Evolutionary conservation across 2,329 filamentous ascomycete genomes (phyloP).

Genomic region (Hansfordia pulvinata): DNA sequence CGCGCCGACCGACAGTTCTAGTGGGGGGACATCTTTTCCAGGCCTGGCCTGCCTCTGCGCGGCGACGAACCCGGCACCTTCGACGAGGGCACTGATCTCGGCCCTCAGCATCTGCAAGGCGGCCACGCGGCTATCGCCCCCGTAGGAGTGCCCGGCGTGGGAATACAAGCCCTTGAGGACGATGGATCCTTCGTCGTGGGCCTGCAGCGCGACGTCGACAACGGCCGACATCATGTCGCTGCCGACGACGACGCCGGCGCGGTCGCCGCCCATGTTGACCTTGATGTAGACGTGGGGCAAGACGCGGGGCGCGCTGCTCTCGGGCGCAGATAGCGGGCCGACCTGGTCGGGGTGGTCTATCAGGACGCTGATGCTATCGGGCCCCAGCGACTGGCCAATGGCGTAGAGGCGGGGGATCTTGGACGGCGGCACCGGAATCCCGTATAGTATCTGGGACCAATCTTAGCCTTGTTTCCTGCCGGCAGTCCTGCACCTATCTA

Average conservation of each 20-base stretch:
- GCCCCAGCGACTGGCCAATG: slow-evolving; percentile 29
- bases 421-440: slow-evolving; percentile 43
- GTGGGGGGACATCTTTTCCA: no score
- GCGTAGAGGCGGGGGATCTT: slow-evolving; percentile 32
- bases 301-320: slow-evolving; percentile 14
- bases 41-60: slow-evolving; percentile 5
- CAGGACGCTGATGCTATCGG: slow-evolving; percentile 35
- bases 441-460: slow-evolving; percentile 53
- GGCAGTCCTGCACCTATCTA: no score
- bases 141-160: slow-evolving; percentile 19
- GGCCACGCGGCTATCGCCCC: slow-evolving; percentile 9
- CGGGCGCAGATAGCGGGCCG: slow-evolving; percentile 9
- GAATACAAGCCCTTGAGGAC: slow-evolving; percentile 16
- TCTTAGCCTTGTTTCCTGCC: no score
- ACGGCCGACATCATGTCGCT: no score
- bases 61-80: slow-evolving; percentile 5
- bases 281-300: slow-evolving; percentile 38
- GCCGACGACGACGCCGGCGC: slow-evolving; percentile 37
- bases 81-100: slow-evolving; percentile 14
- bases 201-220: no score
- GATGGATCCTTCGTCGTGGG: no score
- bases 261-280: slow-evolving; percentile 50
- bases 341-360: slow-evolving; percentile 42
- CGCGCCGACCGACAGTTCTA: slow-evolving; percentile 17
- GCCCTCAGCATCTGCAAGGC: slow-evolving; percentile 16